Evolutionary conservation across 1,284 basidiomycete species (phyloP).

Genomic region (Abortiporus biennis): DNA sequence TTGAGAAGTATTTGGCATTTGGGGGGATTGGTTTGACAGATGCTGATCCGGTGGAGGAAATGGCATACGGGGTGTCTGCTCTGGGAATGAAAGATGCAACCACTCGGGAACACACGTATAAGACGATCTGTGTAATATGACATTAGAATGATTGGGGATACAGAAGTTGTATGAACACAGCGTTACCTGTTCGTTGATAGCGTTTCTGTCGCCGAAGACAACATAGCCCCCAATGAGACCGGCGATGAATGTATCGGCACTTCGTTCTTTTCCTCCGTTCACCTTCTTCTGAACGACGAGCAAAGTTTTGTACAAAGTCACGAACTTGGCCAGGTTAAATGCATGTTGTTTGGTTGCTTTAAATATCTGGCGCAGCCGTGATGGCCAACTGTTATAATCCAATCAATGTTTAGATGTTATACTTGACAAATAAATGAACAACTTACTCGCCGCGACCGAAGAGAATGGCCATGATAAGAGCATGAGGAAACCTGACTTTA

Average conservation of each 20-base stretch:
- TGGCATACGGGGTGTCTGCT: constrained; percentile 41
- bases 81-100: constrained; percentile 86
- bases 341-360: constrained; percentile 89
- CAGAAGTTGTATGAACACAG: constrained; percentile 10
- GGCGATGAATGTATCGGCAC: constrained; percentile 86
- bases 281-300: constrained; percentile 76
- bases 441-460: constrained; percentile 87
- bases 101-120: constrained; percentile 90
- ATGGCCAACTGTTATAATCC: constrained; percentile 50
- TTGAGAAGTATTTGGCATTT: constrained; percentile 75
- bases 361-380: constrained; percentile 67
- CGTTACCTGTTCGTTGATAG: constrained; percentile 97
- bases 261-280: constrained; percentile 78
- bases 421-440: not conserved
- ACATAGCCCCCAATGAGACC: constrained; percentile 90
- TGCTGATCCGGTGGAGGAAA: constrained; percentile 28
- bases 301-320: constrained; percentile 87
- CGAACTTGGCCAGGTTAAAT: constrained; percentile 89
- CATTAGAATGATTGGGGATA: not conserved
- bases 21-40: constrained; percentile 71
- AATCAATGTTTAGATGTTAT: constrained; percentile 3
- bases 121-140: constrained; percentile 70
- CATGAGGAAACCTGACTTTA: constrained; percentile 98
- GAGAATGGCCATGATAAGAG: constrained; percentile 95
- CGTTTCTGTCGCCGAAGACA: constrained; percentile 91